Base-by-base conservation (phyloP, 805 yeast species). In the Starmerella khaoyaiensis region DNA sequence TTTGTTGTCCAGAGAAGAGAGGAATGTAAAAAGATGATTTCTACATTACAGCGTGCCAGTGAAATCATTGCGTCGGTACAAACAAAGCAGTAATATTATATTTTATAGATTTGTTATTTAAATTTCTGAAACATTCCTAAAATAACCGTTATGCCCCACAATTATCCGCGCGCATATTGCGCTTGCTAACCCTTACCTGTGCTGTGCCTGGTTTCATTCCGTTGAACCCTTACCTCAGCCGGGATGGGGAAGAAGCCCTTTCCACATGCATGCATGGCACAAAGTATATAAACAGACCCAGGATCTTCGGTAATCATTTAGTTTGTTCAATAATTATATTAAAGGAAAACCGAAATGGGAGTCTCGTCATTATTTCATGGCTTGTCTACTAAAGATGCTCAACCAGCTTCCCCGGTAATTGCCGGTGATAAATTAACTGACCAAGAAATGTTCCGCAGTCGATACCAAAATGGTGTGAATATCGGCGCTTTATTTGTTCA, bases 1-100 rank as follows among this genome's bases (percentile, higher is more conserved):
- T 58, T 72, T 37, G 90, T 96, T 0, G 84, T 83, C 43, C 93
- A 84, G 60, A 78, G 94, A 68, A 78, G 98, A 62, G 79, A 77
- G 55, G 97, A 90, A 61, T 86, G 96, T 60, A 64, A 76, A 57
- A 81, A 80, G 68, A 90, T 90, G 97, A 94, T 90, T 40, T 90
- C 80, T 50, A 87, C 87, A 35, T 69, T 90, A 60, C 72, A 67
- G 53, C 76, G 83, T 59, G 98, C 97, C 20, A 74, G 82, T 50
- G 93, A 79, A 57, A 86, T 90, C 58, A 96, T 90, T 26, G 53
- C 52, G 7, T 40, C 46, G 18, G 43, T 44, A 10, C 43, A 37
- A 22, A 36, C 41, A 2, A 14, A 28, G 8, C 31, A 30, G 27
- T 7, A 6, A 18, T 6, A 6, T 6, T 18, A 10, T 7, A 26